Evolutionary conservation across 1,139 yeast genomes (phyloP).

Genomic region (Yamadazyma diddensiae): DNA sequence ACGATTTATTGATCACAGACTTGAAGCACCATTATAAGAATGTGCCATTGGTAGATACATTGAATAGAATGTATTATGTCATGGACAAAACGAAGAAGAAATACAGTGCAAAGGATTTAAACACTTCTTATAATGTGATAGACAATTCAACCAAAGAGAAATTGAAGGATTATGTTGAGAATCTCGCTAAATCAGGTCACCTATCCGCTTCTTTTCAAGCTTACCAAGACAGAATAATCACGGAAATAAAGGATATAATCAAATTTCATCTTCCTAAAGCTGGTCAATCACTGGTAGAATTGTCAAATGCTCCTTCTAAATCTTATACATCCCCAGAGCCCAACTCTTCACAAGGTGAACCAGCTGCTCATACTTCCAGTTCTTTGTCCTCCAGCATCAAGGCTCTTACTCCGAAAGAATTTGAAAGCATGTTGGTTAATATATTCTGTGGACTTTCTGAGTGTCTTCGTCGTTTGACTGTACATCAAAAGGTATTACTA

Average conservation of each 20-base stretch:
- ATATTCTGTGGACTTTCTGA: conserved; percentile 68
- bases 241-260: conserved; percentile 72
- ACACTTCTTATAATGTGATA: conserved; percentile 32
- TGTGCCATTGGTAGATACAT: conserved; percentile 47
- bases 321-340: conserved; percentile 27
- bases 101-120: conserved; percentile 17
- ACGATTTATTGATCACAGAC: conserved; percentile 56
- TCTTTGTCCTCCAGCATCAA: conserved; percentile 52
- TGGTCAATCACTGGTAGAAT: conserved; percentile 15
- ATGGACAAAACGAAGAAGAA: conserved; percentile 22
- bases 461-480: conserved; percentile 67
- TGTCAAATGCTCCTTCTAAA: conserved; percentile 29
- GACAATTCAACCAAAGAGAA: conserved; percentile 32
- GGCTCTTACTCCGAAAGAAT: conserved; percentile 67
- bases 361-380: conserved; percentile 9
- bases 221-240: conserved; percentile 65
- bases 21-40: conserved; percentile 54
- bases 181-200: conserved; percentile 62
- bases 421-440: conserved; percentile 63
- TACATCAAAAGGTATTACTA: conserved; percentile 75
- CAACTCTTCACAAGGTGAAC: conserved; percentile 8
- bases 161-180: conserved; percentile 47
- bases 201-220: conserved; percentile 60
- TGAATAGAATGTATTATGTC: conserved; percentile 45
- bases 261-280: conserved; percentile 56